Evolutionary conservation across 2,329 filamentous ascomycete genomes (phyloP).

Genomic region (Biscogniauxia marginata): DNA sequence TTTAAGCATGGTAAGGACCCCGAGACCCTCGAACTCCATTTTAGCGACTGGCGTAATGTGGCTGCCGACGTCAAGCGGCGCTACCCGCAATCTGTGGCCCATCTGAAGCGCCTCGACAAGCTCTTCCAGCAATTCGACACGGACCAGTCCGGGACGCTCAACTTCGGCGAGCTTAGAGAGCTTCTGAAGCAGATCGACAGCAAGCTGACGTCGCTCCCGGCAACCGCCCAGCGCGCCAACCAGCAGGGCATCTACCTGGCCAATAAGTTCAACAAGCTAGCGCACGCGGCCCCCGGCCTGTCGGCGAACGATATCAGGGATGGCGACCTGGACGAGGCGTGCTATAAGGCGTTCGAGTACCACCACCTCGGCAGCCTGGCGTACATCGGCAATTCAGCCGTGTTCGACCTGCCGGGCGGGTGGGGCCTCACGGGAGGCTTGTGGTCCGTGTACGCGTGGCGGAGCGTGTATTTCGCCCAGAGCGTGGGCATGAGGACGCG

Average conservation of each 20-base stretch:
- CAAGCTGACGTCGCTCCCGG: constrained; percentile 90
- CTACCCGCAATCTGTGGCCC: constrained; percentile 86
- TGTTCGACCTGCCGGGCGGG: constrained; percentile 84
- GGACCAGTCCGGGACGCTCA: constrained; percentile 87
- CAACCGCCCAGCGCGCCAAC: constrained; percentile 93
- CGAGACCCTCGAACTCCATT: constrained; percentile 81
- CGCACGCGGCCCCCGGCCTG: constrained; percentile 73
- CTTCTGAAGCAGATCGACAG: constrained; percentile 89
- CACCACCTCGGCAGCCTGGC: constrained; percentile 87
- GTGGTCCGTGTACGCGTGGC: constrained; percentile 93
- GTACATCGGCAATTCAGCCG: constrained; percentile 93
- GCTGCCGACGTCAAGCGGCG: constrained; percentile 80
- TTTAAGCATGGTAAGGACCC: constrained; percentile 92
- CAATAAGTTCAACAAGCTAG: constrained; percentile 89
- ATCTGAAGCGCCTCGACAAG: constrained; percentile 85
- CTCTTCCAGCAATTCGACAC: constrained; percentile 91
- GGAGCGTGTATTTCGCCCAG: constrained; percentile 95
- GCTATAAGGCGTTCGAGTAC: constrained; percentile 95
- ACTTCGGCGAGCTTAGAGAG: constrained; percentile 88
- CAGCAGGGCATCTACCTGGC: constrained; percentile 94
- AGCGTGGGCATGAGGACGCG: constrained; percentile 91
- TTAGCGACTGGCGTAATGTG: constrained; percentile 83
- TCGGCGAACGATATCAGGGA: constrained; percentile 77
- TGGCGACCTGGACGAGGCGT: constrained; percentile 85
- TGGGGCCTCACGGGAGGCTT: constrained; percentile 78